Percentiles rank a stretch among this genome's conserved stretches.
phyloP scores from a whole-genome alignment of 257 asterid species.

The Gentiana straminea region DNA sequence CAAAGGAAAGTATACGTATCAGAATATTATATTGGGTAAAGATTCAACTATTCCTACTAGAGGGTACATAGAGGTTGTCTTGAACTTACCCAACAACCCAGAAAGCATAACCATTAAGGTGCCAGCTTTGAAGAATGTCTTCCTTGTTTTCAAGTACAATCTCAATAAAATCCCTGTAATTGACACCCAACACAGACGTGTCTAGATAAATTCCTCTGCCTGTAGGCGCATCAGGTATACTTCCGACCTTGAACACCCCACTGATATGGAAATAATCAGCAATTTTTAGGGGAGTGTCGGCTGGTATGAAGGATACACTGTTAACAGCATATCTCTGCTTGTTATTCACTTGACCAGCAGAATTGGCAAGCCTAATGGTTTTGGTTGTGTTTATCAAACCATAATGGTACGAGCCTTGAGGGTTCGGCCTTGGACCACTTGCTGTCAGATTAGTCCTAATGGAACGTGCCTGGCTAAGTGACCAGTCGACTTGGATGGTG shows the following conservation, averaged over 20 bases:
- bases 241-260: constrained; percentile 62
- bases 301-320: constrained; percentile 56
- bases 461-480: constrained; percentile 91
- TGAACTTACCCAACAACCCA: constrained; percentile 79
- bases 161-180: constrained; percentile 62
- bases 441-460: constrained; percentile 78
- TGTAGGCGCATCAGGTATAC: constrained; percentile 44
- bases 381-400: constrained; percentile 70
- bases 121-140: constrained; percentile 71
- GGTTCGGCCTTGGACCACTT: constrained; percentile 89
- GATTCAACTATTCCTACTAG: background rate
- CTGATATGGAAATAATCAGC: constrained; percentile 68
- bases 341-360: constrained; percentile 58
- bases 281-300: constrained; percentile 67
- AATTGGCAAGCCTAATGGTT: constrained; percentile 54
- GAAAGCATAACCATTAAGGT: constrained; percentile 72
- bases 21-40: background rate
- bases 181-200: constrained; percentile 59
- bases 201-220: constrained; percentile 79
- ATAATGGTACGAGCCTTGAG: constrained; percentile 85
- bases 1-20: background rate
- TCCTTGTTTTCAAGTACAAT: constrained; percentile 66
- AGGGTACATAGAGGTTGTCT: background rate
- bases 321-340: constrained; percentile 79
- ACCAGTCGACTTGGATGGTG: constrained; percentile 81